These are phyloP conservation scores for Cyberlindnera nakhonratchasimensis DNA, from an alignment of 805 yeast species.

Conservation along the genomic window DNA sequence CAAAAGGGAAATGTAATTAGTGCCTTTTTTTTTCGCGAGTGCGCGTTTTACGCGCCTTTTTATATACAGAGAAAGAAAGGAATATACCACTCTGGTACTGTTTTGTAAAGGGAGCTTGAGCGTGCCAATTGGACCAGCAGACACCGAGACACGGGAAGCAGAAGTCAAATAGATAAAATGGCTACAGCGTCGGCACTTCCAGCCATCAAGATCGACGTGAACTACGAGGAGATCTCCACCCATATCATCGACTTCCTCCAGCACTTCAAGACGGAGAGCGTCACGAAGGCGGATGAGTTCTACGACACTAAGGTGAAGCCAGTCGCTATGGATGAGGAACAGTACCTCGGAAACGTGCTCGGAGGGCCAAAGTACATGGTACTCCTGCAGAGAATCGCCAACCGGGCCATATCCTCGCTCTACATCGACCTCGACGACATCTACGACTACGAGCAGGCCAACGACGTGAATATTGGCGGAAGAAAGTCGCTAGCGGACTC, in stretches of 20 bases:
- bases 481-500: constrained; percentile 47
- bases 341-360: constrained; percentile 17
- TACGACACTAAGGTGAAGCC: constrained; percentile 34
- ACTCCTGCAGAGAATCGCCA: constrained; percentile 73
- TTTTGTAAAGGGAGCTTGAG: too few species aligned
- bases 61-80: too few species aligned
- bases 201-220: constrained; percentile 64
- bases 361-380: constrained; percentile 72
- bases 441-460: constrained; percentile 58
- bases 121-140: too few species aligned
- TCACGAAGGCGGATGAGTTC: constrained; percentile 32
- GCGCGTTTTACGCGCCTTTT: neutral
- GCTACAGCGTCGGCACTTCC: constrained; percentile 41
- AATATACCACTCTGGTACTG: too few species aligned
- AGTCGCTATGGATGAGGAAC: constrained; percentile 25
- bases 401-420: constrained; percentile 70
- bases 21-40: neutral
- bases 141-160: neutral
- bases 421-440: constrained; percentile 83
- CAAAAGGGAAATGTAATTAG: constrained; percentile 5
- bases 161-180: constrained; percentile 11
- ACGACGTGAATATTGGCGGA: constrained; percentile 26
- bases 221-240: constrained; percentile 62
- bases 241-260: constrained; percentile 61
- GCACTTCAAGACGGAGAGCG: constrained; percentile 52